Evolutionary conservation across 768 basidiomycete species (phyloP), one percentile per base, ranked within the genome.

Genomic region (Lentinula aciculospora): DNA sequence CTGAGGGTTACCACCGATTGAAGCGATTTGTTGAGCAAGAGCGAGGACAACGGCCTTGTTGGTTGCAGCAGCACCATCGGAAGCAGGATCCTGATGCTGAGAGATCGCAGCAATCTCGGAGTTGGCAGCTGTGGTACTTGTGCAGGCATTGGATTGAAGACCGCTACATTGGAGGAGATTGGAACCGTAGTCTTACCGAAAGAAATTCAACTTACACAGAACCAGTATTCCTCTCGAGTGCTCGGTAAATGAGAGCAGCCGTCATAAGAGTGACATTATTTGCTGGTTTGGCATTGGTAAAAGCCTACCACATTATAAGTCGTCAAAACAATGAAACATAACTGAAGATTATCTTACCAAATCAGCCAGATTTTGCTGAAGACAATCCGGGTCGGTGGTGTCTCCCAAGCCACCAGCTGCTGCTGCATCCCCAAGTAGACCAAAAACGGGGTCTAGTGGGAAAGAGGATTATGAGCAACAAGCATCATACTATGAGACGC

Each of bases 81-180:
- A 84, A 23, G 85, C 85, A 37, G 85, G 84, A 61, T 87, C 85
- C 77, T 83, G 82, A 67, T 86, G 83, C 66, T 84, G 85, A 42
- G 74, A 69, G 59, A 86, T 76, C 34, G 83, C 85, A 28, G 82
- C 83, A 62, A 87, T 81, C 68, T 87, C 84, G 17, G 84, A 78
- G 70, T 87, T 86, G 45, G 74, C 74, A 5, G 85, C 81, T 32
- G 73, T 74, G 69, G 81, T 70, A 55, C 76, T 73, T 1, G 76
- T 84, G 73, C 84, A 86, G n/a, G 72, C 61, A 13, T 66, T 74
- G 28, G 76, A 75, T 23, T 68, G 67, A 2, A 67, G 68, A n/a
- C 82, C 82, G 56, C 85, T 80, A 37, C 67, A 59, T 21, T 34
- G 15, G 3, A 50, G n/a, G 7, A 10, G 19, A 17, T 50, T 9